Evolutionary conservation across 129 eudicot genomes (phyloP).

Genomic region (sunflower (Helianthus annuus)): HanXRQr2.0-SUNRISE NC_035435.2:24908320-24908819

Average conservation of each 20-base stretch:
- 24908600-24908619: too few relatives aligned
- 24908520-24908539: too few relatives aligned
- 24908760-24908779: neutral
- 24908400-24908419: neutral
- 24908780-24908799: neutral
- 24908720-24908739: neutral
- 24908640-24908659: too few relatives aligned
- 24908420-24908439: neutral
- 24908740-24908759: neutral
- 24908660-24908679: too few relatives aligned
- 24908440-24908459: neutral
- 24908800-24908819: neutral
- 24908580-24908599: too few relatives aligned
- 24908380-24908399: too few relatives aligned
- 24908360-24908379: slow-evolving; percentile 13
- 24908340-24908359: slow-evolving; percentile 1
- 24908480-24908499: too few relatives aligned
- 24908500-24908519: too few relatives aligned
- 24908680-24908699: neutral
- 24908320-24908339: neutral
- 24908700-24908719: neutral
- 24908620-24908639: too few relatives aligned
- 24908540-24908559: too few relatives aligned
- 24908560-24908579: too few relatives aligned
- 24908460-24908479: too few relatives aligned